These are phyloP conservation scores for Venturia pyrina DNA, from an alignment of 2,329 filamentous ascomycete species.

Conservation along the genomic window DNA sequence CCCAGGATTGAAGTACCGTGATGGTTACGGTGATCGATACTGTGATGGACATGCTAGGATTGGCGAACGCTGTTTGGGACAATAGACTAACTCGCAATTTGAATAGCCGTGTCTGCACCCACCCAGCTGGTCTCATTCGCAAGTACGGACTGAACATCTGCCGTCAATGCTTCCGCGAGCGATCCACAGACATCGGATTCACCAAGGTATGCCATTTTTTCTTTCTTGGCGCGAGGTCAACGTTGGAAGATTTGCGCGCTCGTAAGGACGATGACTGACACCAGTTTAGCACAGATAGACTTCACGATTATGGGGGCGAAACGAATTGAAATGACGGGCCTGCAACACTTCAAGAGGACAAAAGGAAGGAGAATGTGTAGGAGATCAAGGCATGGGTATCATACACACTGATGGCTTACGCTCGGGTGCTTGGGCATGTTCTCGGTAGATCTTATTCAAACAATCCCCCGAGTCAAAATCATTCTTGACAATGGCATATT, in stretches of 20 bases:
- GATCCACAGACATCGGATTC: constrained; percentile 58
- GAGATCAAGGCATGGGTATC: not conserved
- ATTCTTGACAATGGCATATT: not conserved
- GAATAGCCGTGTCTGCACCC: constrained; percentile 53
- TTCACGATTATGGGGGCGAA: not conserved
- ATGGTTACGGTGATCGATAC: not conserved
- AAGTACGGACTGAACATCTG: constrained; percentile 94
- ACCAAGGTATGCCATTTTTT: constrained; percentile 45
- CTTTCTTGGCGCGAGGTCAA: not conserved
- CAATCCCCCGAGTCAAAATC: not conserved
- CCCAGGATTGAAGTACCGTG: constrained; percentile 10
- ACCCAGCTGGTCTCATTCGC: constrained; percentile 98
- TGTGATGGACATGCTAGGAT: not conserved
- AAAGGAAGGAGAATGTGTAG: not conserved
- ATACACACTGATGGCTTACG: not conserved
- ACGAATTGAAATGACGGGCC: not conserved
- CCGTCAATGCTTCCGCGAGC: constrained; percentile 63
- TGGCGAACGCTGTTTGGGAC: not conserved
- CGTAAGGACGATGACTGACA: not conserved
- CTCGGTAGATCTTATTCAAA: not conserved
- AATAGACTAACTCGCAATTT: not conserved
- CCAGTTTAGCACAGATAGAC: not conserved
- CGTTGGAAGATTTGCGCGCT: not conserved
- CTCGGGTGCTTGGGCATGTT: not conserved
- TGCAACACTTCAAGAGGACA: not conserved